A percentile compares a stretch with the other conserved stretches of the same genome.
Evolutionary conservation across 2,329 filamentous ascomycete species (phyloP).

Genomic region (Cyclaneusma minus): DNA sequence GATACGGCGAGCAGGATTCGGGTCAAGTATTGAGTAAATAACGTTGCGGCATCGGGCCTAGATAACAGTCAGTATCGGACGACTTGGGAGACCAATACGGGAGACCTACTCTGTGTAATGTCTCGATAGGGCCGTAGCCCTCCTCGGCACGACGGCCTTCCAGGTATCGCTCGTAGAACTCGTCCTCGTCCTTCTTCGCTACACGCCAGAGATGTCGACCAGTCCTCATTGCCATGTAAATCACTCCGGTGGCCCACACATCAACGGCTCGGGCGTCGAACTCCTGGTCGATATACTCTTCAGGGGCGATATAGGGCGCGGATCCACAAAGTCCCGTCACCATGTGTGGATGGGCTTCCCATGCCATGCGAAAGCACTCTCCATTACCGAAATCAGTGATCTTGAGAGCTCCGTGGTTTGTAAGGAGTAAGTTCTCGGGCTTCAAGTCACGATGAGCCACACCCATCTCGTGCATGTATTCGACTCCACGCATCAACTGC

Average conservation of each 20-base stretch:
- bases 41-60: slow-evolving; percentile 96
- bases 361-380: slow-evolving; percentile 98
- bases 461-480: slow-evolving; percentile 99
- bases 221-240: slow-evolving; percentile 99
- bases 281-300: slow-evolving; percentile 89
- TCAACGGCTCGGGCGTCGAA: slow-evolving; percentile 97
- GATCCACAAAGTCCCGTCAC: slow-evolving; percentile 92
- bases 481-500: slow-evolving; percentile 96
- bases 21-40: slow-evolving; percentile 96
- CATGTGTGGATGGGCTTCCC: slow-evolving; percentile 98
- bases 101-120: slow-evolving; percentile 70
- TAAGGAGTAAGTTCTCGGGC: slow-evolving; percentile 89
- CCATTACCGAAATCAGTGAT: slow-evolving; percentile 99
- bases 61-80: slow-evolving; percentile 6
- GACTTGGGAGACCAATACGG: slow-evolving; percentile 1
- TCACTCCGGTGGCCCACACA: slow-evolving; percentile 95
- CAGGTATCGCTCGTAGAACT: slow-evolving; percentile 90
- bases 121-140: slow-evolving; percentile 93
- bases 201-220: slow-evolving; percentile 91
- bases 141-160: slow-evolving; percentile 87
- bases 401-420: slow-evolving; percentile 81
- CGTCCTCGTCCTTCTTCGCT: slow-evolving; percentile 93
- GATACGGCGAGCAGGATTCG: slow-evolving; percentile 81
- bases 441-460: slow-evolving; percentile 95
- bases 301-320: slow-evolving; percentile 91